Conservation (phyloP, 208 protist genomes). For the Leishmania lainsoni region DNA sequence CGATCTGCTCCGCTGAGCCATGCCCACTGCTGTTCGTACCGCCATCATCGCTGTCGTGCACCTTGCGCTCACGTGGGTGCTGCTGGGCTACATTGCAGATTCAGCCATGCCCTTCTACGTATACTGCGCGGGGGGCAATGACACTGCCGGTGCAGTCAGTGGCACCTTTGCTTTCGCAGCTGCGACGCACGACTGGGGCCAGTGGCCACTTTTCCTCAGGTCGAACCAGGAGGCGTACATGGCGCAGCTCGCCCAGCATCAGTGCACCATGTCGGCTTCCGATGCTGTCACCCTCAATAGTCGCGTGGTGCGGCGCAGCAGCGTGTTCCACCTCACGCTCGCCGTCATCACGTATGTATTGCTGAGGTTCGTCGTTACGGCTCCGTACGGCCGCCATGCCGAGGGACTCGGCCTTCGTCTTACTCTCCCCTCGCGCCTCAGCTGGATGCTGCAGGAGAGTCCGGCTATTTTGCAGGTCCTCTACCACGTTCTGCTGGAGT, state of each 20-base stretch:
- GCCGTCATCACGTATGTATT: conserved; percentile 36
- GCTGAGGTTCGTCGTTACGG: conserved; percentile 28
- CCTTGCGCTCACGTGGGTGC: conserved; percentile 17
- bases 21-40: neutral
- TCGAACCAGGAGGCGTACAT: neutral
- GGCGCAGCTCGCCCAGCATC: neutral
- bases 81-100: conserved; percentile 25
- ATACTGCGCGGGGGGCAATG: neutral
- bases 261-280: conserved; percentile 12
- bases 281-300: conserved; percentile 19
- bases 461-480: conserved; percentile 68
- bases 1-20: neutral
- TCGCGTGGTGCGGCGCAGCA: conserved; percentile 15
- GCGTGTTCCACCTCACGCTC: conserved; percentile 37
- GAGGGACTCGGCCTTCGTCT: conserved; percentile 1
- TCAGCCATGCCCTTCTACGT: conserved; percentile 35
- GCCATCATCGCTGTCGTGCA: conserved; percentile 9
- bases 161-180: neutral
- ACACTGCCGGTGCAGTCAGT: neutral
- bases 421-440: conserved; percentile 45
- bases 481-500: conserved; percentile 67
- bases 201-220: conserved; percentile 13
- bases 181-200: conserved; percentile 3
- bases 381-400: conserved; percentile 51
- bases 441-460: conserved; percentile 75